Evolutionary conservation across 306 rosid species (phyloP).

Genomic region (Trifolium pratense): DNA sequence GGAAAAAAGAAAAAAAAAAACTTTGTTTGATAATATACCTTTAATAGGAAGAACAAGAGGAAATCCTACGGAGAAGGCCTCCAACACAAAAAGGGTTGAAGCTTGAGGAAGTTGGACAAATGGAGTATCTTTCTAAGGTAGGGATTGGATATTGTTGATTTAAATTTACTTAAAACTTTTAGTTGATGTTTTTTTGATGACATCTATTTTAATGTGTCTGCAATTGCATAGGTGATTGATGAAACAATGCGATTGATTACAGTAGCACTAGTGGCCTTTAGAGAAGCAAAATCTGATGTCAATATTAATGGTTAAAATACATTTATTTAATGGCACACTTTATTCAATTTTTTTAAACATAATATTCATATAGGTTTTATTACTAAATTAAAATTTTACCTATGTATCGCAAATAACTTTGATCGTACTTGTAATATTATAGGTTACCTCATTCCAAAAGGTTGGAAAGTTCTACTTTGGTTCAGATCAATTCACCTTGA

Average conservation of each 20-base stretch:
- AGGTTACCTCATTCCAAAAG: constrained; percentile 78
- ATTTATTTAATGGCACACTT: neutral
- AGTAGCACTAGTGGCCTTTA: constrained; percentile 64
- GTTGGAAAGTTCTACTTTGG: constrained; percentile 76
- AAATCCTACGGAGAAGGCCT: constrained; percentile 60
- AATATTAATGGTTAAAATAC: constrained; percentile 47
- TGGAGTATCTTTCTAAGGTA: constrained; percentile 78
- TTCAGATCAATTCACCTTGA: constrained; percentile 72
- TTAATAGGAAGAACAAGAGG: constrained; percentile 74
- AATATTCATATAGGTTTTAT: neutral
- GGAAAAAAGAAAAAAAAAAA: too few species aligned
- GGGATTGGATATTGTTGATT: neutral
- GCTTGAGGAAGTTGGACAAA: constrained; percentile 66
- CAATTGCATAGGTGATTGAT: constrained; percentile 62
- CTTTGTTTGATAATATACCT: neutral
- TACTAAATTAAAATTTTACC: neutral
- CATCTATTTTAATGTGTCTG: neutral
- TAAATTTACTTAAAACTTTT: neutral
- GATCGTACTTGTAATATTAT: neutral
- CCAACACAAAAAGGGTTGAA: constrained; percentile 58
- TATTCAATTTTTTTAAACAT: neutral
- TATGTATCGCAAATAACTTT: neutral
- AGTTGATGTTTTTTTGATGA: neutral
- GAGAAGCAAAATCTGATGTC: constrained; percentile 75
- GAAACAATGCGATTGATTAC: constrained; percentile 73